Conservation (phyloP, 805 yeast genomes). For the Yamadazyma akitaensis region DNA sequence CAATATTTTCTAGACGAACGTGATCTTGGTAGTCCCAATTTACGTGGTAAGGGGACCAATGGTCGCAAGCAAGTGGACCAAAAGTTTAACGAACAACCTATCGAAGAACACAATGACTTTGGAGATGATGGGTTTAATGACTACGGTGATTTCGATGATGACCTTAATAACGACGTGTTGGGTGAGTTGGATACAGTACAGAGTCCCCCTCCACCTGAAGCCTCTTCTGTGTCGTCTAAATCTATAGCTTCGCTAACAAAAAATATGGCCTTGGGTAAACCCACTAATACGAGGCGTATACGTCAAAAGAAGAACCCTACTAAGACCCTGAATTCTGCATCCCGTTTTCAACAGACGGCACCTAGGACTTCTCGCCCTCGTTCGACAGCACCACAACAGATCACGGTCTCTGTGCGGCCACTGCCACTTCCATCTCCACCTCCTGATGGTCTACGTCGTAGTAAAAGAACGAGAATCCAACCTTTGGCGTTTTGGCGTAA, state of each 20-base stretch:
- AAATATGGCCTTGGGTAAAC: constrained; percentile 30
- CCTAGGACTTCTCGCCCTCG: not conserved
- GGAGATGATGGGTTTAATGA: constrained; percentile 12
- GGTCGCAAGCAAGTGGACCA: not conserved
- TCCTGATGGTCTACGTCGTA: constrained; percentile 54
- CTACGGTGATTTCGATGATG: constrained; percentile 22
- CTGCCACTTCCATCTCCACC: constrained; percentile 44
- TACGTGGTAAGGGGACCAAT: not conserved
- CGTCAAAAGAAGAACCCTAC: constrained; percentile 3
- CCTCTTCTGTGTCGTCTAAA: constrained; percentile 2
- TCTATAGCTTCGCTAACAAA: constrained; percentile 26
- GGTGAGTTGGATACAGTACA: constrained; percentile 4
- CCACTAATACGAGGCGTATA: constrained; percentile 3
- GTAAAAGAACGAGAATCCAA: constrained; percentile 60
- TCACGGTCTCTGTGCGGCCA: constrained; percentile 18
- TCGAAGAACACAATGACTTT: constrained; percentile 1
- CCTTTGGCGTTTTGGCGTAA: constrained; percentile 85
- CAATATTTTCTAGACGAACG: not conserved
- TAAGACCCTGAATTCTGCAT: too few species aligned
- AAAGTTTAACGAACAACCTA: not conserved
- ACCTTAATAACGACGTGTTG: constrained; percentile 9
- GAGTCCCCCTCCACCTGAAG: not conserved
- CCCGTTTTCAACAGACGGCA: not conserved
- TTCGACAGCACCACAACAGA: not conserved
- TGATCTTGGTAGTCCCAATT: not conserved